Base-by-base conservation (phyloP, 2,329 filamentous ascomycete species). In the Onygena corvina region DNA sequence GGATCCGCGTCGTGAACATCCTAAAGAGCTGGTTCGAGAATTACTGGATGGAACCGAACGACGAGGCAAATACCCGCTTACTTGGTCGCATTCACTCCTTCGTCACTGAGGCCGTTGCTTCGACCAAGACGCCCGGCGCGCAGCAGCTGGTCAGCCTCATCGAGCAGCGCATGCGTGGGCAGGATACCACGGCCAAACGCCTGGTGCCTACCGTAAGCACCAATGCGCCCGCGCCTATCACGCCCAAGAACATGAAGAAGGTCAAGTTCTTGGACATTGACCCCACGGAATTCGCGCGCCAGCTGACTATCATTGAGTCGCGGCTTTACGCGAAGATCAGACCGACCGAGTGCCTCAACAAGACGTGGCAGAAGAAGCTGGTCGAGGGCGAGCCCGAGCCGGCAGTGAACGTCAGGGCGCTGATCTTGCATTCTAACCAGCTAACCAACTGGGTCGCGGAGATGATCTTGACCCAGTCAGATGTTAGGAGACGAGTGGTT, bases 201-300 rank as follows among this genome's bases (percentile, higher is more conserved):
- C 77, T 98, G 63, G 82, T 98, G 14, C 81, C 92, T 54, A 96
- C 88, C 0, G 73, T 92, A 55, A 90, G 81, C 62, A 82, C 83
- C 58, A 83, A 86, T 54, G 84, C 86, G 1, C 90, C 92, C 3
- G 72, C 84, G 30, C 87, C 92, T 1, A 95, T 96, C 62, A 80
- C 95, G 64, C 92, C 92, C 1, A 95, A 94, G 76, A 95, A 96
- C 65, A 94, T 98, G 88, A 95, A 92, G 77, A 98, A 95, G 69
- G 77, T 98, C 58, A 98, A 96, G 67, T 96, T 98, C 70, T 71
- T 96, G 50, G 92, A 98, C 63, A 95, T 98, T 58, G 92, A 98
- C 62, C 81, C 88, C 0, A 86, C 84, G 0, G 92, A 98, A 63
- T 96, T 98, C 67, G 92, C 92, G n/a, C 82, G 92, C 44, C 92